A percentile compares a stretch with the other conserved stretches of the same genome.
Evolutionary conservation across 208 protist species (phyloP).

Genomic region (Wallacemonas rigidus): DNA sequence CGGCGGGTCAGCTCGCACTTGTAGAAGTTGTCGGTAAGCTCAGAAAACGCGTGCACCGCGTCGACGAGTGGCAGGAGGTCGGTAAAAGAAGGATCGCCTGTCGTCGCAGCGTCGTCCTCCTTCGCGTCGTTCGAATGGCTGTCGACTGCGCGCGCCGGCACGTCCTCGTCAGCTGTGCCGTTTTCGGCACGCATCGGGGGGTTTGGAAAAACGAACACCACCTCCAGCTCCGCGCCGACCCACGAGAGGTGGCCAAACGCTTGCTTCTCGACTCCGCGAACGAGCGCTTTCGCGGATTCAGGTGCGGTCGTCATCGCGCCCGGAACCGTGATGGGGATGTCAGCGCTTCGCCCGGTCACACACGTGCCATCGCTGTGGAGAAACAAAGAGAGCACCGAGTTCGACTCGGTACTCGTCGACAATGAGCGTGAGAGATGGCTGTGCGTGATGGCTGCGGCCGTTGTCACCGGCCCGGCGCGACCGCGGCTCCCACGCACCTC

Average conservation of each 20-base stretch:
- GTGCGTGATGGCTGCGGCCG: too few species aligned
- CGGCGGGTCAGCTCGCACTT: slow-evolving; percentile 5
- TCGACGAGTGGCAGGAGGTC: not conserved
- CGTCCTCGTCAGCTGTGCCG: too few species aligned
- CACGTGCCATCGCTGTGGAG: not conserved
- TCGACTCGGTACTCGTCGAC: not conserved
- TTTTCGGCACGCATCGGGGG: too few species aligned
- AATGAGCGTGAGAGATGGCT: not conserved
- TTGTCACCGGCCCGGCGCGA: too few species aligned
- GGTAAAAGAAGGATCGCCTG: not conserved
- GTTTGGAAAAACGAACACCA: not conserved
- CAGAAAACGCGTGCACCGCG: not conserved
- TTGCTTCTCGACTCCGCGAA: slow-evolving; percentile 9
- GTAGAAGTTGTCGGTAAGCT: not conserved
- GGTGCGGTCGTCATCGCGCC: not conserved
- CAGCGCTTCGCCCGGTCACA: not conserved
- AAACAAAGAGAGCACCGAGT: not conserved
- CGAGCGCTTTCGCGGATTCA: not conserved
- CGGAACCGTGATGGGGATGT: not conserved
- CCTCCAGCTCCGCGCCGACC: slow-evolving; percentile 6
- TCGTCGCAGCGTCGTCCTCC: not conserved
- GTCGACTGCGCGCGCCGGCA: too few species aligned
- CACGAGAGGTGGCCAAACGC: not conserved
- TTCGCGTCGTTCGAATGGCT: not conserved
- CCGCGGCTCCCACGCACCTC: not conserved